A percentile compares a stretch with the other conserved stretches of the same genome.
Conservation (phyloP, 495 filamentous ascomycete species). For the Hyaloscypha finlandica region DNA sequence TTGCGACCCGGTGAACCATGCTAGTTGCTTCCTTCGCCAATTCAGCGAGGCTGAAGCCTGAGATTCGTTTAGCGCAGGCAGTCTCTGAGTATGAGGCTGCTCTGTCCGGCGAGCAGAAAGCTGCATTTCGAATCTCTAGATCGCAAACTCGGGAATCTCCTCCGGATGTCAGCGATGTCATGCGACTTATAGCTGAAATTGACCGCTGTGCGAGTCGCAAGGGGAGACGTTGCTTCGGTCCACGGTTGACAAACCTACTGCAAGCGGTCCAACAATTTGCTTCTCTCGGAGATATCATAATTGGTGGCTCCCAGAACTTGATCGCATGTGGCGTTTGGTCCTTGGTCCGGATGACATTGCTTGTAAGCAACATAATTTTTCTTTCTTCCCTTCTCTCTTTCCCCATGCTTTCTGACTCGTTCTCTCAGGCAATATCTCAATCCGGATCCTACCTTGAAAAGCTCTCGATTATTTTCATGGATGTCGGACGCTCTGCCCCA, state of each 20-base stretch:
- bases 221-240: conserved; percentile 42
- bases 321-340: conserved; percentile 49
- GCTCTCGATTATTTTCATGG: conserved; percentile 44
- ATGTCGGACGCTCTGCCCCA: conserved; percentile 40
- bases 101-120: conserved; percentile 42
- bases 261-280: conserved; percentile 47
- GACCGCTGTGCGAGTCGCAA: conserved; percentile 33
- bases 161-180: conserved; percentile 41
- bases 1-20: background rate
- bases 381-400: conserved; percentile 16
- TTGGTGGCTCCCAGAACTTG: conserved; percentile 47
- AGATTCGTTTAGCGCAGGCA: conserved; percentile 43
- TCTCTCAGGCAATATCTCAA: conserved; percentile 32
- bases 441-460: conserved; percentile 43
- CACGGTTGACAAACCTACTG: conserved; percentile 45
- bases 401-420: conserved; percentile 23
- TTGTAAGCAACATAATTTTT: conserved; percentile 31
- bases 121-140: conserved; percentile 34
- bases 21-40: background rate
- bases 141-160: conserved; percentile 26
- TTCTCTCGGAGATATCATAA: conserved; percentile 44
- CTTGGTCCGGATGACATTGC: conserved; percentile 42
- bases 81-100: conserved; percentile 43
- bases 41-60: conserved; percentile 38
- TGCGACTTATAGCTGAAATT: conserved; percentile 46